Conservation (phyloP, 2,329 filamentous ascomycete genomes). For the Aphanocladium album region DNA sequence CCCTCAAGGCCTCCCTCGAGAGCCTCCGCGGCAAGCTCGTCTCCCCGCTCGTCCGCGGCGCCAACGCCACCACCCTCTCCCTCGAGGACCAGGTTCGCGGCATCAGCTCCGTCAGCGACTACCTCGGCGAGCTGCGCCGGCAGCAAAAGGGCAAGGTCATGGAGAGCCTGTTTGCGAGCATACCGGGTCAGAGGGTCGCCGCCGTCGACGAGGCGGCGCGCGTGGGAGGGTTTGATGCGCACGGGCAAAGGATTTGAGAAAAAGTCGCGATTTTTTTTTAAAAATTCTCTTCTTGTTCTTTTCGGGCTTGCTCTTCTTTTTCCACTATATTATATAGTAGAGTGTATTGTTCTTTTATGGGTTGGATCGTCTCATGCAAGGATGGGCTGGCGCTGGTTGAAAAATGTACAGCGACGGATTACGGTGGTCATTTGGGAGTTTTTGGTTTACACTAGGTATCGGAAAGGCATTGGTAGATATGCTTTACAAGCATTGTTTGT, state of each 20-base stretch:
- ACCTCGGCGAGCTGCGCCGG: slow-evolving; percentile 70
- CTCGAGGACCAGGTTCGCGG: slow-evolving; percentile 84
- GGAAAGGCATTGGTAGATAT: neutral
- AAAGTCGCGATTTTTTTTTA: no score
- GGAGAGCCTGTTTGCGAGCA: slow-evolving; percentile 67
- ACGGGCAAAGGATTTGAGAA: neutral
- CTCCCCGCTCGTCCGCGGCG: slow-evolving; percentile 71
- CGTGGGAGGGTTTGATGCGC: neutral
- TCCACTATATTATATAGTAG: no score
- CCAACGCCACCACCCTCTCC: slow-evolving; percentile 62
- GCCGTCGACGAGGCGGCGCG: neutral
- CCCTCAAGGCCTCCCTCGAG: slow-evolving; percentile 82
- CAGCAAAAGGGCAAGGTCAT: slow-evolving; percentile 79
- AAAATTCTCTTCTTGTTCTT: neutral
- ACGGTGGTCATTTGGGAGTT: no score
- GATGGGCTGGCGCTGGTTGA: no score
- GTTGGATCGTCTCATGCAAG: no score
- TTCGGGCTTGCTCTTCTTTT: no score
- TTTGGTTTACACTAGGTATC: neutral
- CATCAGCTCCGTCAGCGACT: slow-evolving; percentile 71
- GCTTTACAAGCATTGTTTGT: neutral
- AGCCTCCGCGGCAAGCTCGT: slow-evolving; percentile 78
- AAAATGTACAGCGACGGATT: no score
- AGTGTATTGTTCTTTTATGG: no score
- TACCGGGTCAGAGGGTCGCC: slow-evolving; percentile 17